Base-by-base conservation (phyloP, 345 rosid genomes). In the Populus alba region DNA sequence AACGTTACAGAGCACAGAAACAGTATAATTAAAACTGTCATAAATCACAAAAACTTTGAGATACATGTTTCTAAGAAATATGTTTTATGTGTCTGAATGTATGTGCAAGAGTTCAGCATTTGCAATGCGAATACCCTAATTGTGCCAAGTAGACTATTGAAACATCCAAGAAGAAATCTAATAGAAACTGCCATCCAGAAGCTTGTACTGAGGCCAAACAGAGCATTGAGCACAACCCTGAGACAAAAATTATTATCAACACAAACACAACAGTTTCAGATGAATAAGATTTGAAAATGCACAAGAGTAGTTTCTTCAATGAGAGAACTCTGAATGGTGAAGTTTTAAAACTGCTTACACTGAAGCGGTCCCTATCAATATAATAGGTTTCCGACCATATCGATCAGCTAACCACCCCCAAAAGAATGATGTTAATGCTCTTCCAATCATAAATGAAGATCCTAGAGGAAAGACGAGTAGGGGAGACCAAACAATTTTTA, bases 321-420 rank as follows among this genome's bases (percentile, higher is more conserved):
- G 51, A 45, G 4, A 45, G 51, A 57, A 70, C 16, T 57, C 41
- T 12, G 25, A 18, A 70, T 25, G 22, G 37, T 51, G 27, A 57
- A 23, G 69, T 47, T 38, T 27, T 27, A 13, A 29, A 45, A 77
- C 9, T 41, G 38, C 80, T 77, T 17, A 79, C 82, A 79, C 82
- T 39, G 78, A 67, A 35, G 69, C 22, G 17, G 75, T 74, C 20
- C 82, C 82, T 18, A 79, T 67, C 57, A 79, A 38, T 53, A 79
- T 68, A 59, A 79, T 61, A 59, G 82, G 82, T 74, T 75, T 79
- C 7, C 82, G 78, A 43, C 78, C 82, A 33, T 79, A 69, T 74
- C 82, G 74, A 79, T 79, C 82, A 74, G 82, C 82, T 62, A 79
- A 22, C 61, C 62, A 29, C 33, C 82, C 82, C 82, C 78, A 79